These are phyloP conservation scores for Ceratonia siliqua DNA, from an alignment of 306 rosid genomes.

Conservation along the genomic window DNA sequence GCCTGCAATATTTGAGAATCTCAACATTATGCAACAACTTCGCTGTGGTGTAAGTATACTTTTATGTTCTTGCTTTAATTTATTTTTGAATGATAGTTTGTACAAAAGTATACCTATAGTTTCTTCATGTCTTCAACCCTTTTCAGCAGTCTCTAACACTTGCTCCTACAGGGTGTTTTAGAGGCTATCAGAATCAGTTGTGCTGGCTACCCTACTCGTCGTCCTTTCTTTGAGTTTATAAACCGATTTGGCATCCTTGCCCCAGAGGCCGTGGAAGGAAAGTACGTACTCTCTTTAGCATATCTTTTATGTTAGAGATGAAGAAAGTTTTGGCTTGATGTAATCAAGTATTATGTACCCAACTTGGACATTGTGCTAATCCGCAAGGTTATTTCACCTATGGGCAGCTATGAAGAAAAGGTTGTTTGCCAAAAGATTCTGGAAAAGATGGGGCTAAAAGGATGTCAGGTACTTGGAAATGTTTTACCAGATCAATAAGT, in stretches of 20 bases:
- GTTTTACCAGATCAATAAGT: constrained; percentile 21
- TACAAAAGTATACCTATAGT: constrained; percentile 22
- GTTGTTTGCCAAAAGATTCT: constrained; percentile 69
- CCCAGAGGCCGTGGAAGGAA: constrained; percentile 66
- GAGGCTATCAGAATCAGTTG: constrained; percentile 99
- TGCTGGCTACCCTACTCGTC: constrained; percentile 99
- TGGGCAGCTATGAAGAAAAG: constrained; percentile 79
- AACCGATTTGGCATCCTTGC: constrained; percentile 89
- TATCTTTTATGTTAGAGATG: constrained; percentile 16
- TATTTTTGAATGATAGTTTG: constrained; percentile 29
- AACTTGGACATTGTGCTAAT: constrained; percentile 18
- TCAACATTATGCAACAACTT: constrained; percentile 95
- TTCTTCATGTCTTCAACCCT: constrained; percentile 25
- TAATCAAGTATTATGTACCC: constrained; percentile 24
- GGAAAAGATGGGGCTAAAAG: constrained; percentile 83
- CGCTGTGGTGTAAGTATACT: constrained; percentile 94
- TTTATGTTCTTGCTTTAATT: constrained; percentile 38
- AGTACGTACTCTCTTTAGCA: constrained; percentile 55
- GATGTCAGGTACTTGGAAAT: constrained; percentile 81
- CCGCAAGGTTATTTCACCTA: constrained; percentile 30
- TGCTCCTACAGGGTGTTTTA: constrained; percentile 81
- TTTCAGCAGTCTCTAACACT: constrained; percentile 34
- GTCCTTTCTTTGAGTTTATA: constrained; percentile 81
- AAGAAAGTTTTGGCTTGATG: constrained; percentile 16
- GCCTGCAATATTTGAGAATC: constrained; percentile 94